A percentile compares a stretch with the other conserved stretches of the same genome.
phyloP scores from a whole-genome alignment of 2,329 filamentous ascomycete species.

The Clonostachys chloroleuca region DNA sequence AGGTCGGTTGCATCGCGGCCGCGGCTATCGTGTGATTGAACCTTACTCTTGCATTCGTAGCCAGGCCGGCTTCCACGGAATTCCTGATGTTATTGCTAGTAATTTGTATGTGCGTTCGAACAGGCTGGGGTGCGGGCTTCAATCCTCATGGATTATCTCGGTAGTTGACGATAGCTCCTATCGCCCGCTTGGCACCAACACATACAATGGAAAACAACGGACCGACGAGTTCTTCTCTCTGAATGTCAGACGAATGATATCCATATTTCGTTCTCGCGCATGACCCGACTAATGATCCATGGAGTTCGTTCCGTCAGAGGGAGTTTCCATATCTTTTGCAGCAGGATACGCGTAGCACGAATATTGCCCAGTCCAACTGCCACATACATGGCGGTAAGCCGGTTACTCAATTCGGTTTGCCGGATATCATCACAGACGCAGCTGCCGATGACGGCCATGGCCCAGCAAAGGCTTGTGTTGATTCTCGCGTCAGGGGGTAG shows the following conservation, averaged over 20 bases:
- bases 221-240: too few relatives aligned
- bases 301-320: constrained; percentile 13
- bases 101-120: too few relatives aligned
- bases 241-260: constrained; percentile 27
- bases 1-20: too few relatives aligned
- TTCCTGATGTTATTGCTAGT: too few relatives aligned
- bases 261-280: constrained; percentile 30
- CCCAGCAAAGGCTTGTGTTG: constrained; percentile 18
- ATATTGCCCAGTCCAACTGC: constrained; percentile 29
- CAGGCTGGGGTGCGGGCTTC: too few relatives aligned
- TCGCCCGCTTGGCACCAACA: too few relatives aligned
- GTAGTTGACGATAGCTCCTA: too few relatives aligned
- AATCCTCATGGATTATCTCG: too few relatives aligned
- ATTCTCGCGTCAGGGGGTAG: constrained; percentile 10
- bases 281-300: constrained; percentile 29
- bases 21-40: too few relatives aligned
- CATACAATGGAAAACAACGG: too few relatives aligned
- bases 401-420: constrained; percentile 17
- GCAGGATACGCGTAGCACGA: constrained; percentile 20
- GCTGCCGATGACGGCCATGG: constrained; percentile 14
- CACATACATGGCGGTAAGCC: constrained; percentile 13
- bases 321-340: constrained; percentile 26
- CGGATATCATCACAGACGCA: constrained; percentile 18
- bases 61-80: too few relatives aligned
- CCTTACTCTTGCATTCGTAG: too few relatives aligned